Evolutionary conservation across 345 rosid genomes (phyloP).

Genomic region (Camelina laxa): DNA sequence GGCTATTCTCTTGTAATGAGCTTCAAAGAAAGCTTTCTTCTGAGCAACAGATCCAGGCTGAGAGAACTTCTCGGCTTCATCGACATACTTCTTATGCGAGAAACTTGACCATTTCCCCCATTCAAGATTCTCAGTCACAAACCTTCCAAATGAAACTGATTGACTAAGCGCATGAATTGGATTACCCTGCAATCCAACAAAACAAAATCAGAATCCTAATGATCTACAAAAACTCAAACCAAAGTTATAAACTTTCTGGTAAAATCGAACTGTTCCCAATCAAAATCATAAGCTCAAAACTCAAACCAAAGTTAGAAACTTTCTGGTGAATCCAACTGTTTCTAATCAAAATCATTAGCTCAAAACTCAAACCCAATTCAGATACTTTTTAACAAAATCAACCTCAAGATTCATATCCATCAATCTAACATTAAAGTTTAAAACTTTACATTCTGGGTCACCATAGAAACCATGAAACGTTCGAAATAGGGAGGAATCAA

Average conservation of each 20-base stretch:
- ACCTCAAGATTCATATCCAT: background rate
- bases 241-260: constrained; percentile 27
- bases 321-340: constrained; percentile 13
- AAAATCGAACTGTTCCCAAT: constrained; percentile 8
- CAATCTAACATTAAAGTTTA: background rate
- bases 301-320: constrained; percentile 19
- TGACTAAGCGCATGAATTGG: constrained; percentile 66
- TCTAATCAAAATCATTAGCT: constrained; percentile 3
- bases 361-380: constrained; percentile 18
- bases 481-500: background rate
- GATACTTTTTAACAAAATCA: background rate
- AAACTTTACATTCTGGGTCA: background rate
- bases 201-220: background rate
- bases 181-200: constrained; percentile 57
- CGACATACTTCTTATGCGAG: constrained; percentile 73
- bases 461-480: constrained; percentile 1
- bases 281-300: constrained; percentile 1
- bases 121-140: constrained; percentile 75
- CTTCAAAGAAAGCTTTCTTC: constrained; percentile 86
- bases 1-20: constrained; percentile 74
- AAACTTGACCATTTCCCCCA: constrained; percentile 96
- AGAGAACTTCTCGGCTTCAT: constrained; percentile 75
- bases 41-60: constrained; percentile 87
- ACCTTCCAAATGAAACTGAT: constrained; percentile 89
- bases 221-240: background rate